phyloP scores from a whole-genome alignment of 2,329 filamentous ascomycete genomes.

The Claviceps maximensis region DNA sequence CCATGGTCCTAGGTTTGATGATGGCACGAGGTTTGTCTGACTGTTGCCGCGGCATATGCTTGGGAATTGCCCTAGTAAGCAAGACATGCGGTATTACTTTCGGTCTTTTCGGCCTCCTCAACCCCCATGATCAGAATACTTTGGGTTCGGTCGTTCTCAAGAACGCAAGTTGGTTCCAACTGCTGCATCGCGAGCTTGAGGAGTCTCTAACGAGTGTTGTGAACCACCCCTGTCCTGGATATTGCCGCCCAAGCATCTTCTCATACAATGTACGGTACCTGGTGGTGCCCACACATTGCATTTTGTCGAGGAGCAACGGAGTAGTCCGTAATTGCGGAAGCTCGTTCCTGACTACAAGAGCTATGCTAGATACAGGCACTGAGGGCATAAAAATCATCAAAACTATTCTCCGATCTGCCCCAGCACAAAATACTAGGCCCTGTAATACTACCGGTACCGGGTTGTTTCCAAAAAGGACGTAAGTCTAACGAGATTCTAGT shows the following conservation, averaged over 20 bases:
- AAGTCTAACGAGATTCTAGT: neutral
- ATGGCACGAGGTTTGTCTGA: neutral
- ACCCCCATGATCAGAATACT: neutral
- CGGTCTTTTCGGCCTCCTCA: neutral
- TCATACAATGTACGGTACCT: neutral
- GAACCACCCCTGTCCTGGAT: constrained; percentile 6
- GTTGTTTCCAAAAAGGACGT: constrained; percentile 2
- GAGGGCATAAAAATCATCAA: constrained; percentile 7
- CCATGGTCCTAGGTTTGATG: neutral
- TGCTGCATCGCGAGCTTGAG: neutral
- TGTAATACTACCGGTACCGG: constrained; percentile 3
- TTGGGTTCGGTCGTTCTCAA: neutral
- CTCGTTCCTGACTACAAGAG: neutral
- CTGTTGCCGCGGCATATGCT: constrained; percentile 5
- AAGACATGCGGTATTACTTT: neutral
- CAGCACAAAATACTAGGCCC: neutral
- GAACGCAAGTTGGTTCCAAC: neutral
- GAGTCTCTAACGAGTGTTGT: neutral
- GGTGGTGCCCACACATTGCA: constrained; percentile 1
- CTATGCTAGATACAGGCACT: neutral
- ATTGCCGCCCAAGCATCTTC: constrained; percentile 5
- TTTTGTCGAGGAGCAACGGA: neutral
- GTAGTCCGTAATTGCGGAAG: constrained; percentile 3
- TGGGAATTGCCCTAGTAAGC: neutral
- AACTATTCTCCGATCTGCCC: constrained; percentile 7